These are phyloP conservation scores for Scleromitrula shiraiana DNA, from an alignment of 2,329 filamentous ascomycete species.

Conservation along the genomic window DNA sequence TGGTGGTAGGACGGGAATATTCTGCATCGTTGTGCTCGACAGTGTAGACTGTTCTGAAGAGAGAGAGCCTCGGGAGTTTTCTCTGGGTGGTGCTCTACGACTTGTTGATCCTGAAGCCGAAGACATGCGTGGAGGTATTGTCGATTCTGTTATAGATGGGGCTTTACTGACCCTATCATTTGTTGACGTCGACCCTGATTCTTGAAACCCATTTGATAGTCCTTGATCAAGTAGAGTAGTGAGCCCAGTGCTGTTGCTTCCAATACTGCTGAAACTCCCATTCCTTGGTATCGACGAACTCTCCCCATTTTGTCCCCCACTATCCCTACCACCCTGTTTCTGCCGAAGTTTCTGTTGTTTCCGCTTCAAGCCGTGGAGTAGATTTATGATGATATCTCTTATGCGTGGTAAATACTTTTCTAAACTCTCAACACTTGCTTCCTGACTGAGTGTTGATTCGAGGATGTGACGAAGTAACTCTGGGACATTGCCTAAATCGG, in stretches of 20 bases:
- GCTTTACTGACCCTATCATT: conserved; percentile 18
- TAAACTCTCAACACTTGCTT: conserved; percentile 86
- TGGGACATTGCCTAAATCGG: conserved; percentile 89
- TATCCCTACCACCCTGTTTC: conserved; percentile 50
- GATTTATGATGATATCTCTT: conserved; percentile 96
- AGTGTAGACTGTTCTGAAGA: conserved; percentile 56
- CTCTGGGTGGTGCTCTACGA: conserved; percentile 34
- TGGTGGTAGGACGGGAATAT: conserved; percentile 64
- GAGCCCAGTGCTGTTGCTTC: conserved; percentile 49
- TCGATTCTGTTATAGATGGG: conserved; percentile 25
- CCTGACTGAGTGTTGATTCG: conserved; percentile 92
- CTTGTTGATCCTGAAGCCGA: conserved; percentile 18
- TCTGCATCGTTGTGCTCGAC: conserved; percentile 71
- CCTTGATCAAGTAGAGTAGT: conserved; percentile 54
- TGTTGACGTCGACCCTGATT: conserved; percentile 9
- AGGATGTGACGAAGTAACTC: conserved; percentile 84
- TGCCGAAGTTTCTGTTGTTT: conserved; percentile 84
- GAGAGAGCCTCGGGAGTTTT: conserved; percentile 43
- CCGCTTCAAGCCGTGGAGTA: conserved; percentile 90
- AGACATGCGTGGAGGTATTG: conserved; percentile 39
- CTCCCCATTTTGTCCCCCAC: conserved; percentile 18
- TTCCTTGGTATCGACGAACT: conserved; percentile 30
- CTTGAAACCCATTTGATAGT: conserved; percentile 23
- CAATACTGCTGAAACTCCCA: conserved; percentile 51
- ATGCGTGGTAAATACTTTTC: conserved; percentile 92